These are phyloP conservation scores for Radiomyces spectabilis DNA, from an alignment of 192 early-diverging fungal genomes.

Conservation along the genomic window DNA sequence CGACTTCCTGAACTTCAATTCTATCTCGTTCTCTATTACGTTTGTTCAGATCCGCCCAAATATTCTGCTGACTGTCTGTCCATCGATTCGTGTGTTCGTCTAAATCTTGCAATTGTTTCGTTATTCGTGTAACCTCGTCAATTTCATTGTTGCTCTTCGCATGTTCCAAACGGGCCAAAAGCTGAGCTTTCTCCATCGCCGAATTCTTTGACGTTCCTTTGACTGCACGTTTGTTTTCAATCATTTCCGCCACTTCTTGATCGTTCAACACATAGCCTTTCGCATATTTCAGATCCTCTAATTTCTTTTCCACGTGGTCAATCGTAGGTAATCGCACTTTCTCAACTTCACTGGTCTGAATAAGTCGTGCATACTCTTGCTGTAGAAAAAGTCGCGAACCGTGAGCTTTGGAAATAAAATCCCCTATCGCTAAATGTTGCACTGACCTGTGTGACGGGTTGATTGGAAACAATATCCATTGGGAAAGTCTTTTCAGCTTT, in stretches of 20 bases:
- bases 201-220: conserved; percentile 22
- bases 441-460: conserved; percentile 46
- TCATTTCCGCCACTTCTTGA: conserved; percentile 57
- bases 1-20: conserved; percentile 34
- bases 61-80: conserved; percentile 31
- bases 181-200: conserved; percentile 39
- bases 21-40: conserved; percentile 46
- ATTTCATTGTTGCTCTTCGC: conserved; percentile 42
- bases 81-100: conserved; percentile 14
- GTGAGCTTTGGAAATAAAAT: neutral
- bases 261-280: conserved; percentile 52
- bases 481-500: conserved; percentile 57
- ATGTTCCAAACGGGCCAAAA: conserved; percentile 39
- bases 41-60: conserved; percentile 48
- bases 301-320: conserved; percentile 46
- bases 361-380: conserved; percentile 53
- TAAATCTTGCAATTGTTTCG: conserved; percentile 23
- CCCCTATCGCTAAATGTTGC: neutral
- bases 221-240: conserved; percentile 46
- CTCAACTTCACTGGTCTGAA: conserved; percentile 40
- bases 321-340: conserved; percentile 37
- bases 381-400: neutral
- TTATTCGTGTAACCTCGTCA: conserved; percentile 34
- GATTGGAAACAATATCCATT: conserved; percentile 76
- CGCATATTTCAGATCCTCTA: conserved; percentile 46